These are phyloP conservation scores for Amanita fuliginea DNA, from an alignment of 768 basidiomycete genomes.

Conservation along the genomic window DNA sequence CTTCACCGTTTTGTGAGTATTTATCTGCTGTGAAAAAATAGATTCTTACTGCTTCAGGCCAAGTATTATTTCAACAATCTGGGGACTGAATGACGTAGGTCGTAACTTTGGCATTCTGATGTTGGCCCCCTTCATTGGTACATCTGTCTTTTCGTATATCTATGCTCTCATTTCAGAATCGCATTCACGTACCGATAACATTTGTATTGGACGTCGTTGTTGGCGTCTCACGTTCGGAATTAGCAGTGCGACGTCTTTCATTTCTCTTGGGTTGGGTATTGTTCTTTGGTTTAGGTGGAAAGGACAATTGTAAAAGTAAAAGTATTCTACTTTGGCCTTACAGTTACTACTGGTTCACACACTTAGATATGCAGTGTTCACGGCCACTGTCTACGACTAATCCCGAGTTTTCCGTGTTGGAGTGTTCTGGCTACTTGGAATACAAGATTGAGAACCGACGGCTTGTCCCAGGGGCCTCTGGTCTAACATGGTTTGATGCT, in stretches of 20 bases:
- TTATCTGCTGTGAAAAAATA: not conserved
- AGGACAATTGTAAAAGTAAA: slow-evolving; percentile 19
- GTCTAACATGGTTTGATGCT: slow-evolving; percentile 27
- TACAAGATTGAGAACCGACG: slow-evolving; percentile 50
- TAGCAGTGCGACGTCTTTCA: slow-evolving; percentile 26
- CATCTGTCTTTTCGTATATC: slow-evolving; percentile 66
- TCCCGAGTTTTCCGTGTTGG: slow-evolving; percentile 43
- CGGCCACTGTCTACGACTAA: slow-evolving; percentile 21
- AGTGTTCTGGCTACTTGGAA: slow-evolving; percentile 39
- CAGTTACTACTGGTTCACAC: not conserved
- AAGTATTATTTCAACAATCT: slow-evolving; percentile 57
- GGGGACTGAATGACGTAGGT: slow-evolving; percentile 60
- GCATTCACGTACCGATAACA: slow-evolving; percentile 26
- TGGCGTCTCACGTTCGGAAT: slow-evolving; percentile 61
- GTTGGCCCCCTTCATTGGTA: slow-evolving; percentile 69
- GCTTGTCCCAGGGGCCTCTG: slow-evolving; percentile 22
- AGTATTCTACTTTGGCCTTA: not conserved
- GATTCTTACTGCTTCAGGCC: slow-evolving; percentile 33
- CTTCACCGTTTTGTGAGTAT: slow-evolving; percentile 60
- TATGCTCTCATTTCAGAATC: slow-evolving; percentile 60
- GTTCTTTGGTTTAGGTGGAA: slow-evolving; percentile 59
- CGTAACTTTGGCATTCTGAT: slow-evolving; percentile 70
- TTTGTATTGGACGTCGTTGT: slow-evolving; percentile 51
- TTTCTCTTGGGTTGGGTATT: slow-evolving; percentile 33
- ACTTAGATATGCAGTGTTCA: slow-evolving; percentile 12